Conservation (phyloP, 116 monocot species). For the Iris pallida region DNA sequence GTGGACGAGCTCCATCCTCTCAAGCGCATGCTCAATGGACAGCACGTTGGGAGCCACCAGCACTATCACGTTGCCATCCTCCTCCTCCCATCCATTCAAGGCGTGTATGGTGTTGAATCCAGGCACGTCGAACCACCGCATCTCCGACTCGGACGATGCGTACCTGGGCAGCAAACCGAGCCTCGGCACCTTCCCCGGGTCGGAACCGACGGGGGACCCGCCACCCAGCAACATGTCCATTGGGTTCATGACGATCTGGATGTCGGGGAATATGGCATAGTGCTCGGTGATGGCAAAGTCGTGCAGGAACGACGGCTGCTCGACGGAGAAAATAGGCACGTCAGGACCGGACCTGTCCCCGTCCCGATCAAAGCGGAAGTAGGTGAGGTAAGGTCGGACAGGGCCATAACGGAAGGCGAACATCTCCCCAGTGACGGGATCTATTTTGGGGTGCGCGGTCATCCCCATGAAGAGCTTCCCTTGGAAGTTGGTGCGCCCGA, state of each 20-base stretch:
- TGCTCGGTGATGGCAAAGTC: slow-evolving; percentile 82
- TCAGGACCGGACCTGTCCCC: slow-evolving; percentile 57
- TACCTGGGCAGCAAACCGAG: slow-evolving; percentile 62
- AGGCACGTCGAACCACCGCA: slow-evolving; percentile 83
- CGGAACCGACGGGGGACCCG: slow-evolving; percentile 37
- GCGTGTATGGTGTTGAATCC: slow-evolving; percentile 86
- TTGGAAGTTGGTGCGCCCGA: slow-evolving; percentile 46
- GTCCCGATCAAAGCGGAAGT: slow-evolving; percentile 58
- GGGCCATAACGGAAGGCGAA: slow-evolving; percentile 75
- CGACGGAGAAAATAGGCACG: slow-evolving; percentile 62
- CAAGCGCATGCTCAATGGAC: slow-evolving; percentile 71
- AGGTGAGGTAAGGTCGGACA: slow-evolving; percentile 62
- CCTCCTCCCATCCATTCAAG: slow-evolving; percentile 88
- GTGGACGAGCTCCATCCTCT: slow-evolving; percentile 51
- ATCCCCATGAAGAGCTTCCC: slow-evolving; percentile 53
- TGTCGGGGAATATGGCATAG: slow-evolving; percentile 58
- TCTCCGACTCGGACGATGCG: slow-evolving; percentile 56
- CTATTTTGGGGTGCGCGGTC: slow-evolving; percentile 85
- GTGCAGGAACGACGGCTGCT: slow-evolving; percentile 59
- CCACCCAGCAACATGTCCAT: slow-evolving; percentile 62
- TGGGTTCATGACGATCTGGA: slow-evolving; percentile 80
- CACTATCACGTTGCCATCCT: slow-evolving; percentile 42
- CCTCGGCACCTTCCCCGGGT: slow-evolving; percentile 54
- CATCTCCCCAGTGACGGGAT: slow-evolving; percentile 55
- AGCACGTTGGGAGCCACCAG: slow-evolving; percentile 77